A percentile compares a stretch with the other conserved stretches of the same genome.
phyloP scores from a whole-genome alignment of 2,329 filamentous ascomycete species.

The Arthrobotrys conoides region DNA sequence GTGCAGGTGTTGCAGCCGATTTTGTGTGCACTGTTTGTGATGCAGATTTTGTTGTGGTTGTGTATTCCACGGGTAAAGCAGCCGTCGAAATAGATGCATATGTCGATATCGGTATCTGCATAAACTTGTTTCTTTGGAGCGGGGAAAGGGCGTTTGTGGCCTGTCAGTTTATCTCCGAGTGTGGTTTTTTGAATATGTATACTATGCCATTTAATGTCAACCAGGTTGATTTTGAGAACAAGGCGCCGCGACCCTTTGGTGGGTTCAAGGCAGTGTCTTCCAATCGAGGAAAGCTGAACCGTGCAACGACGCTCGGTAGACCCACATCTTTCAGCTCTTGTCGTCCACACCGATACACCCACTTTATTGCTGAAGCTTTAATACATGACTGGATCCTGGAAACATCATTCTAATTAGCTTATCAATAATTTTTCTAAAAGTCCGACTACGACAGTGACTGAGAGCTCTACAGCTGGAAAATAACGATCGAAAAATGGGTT shows the following conservation, averaged over 20 bases:
- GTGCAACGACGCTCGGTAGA: neutral
- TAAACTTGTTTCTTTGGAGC: neutral
- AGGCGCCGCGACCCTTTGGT: neutral
- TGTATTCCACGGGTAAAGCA: conserved; percentile 46
- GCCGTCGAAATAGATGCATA: conserved; percentile 5
- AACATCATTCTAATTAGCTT: neutral
- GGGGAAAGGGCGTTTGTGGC: too few species aligned
- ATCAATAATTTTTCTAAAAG: too few species aligned
- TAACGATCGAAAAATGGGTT: conserved; percentile 9
- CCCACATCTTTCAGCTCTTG: conserved; percentile 8
- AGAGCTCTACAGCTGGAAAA: neutral
- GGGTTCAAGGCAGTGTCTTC: neutral
- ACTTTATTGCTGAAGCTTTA: conserved; percentile 1
- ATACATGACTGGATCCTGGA: neutral
- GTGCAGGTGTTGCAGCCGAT: conserved; percentile 74
- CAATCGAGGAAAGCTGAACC: conserved; percentile 17
- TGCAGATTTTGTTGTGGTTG: conserved; percentile 43
- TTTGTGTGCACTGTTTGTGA: conserved; percentile 70
- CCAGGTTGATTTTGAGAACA: neutral
- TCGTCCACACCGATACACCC: too few species aligned
- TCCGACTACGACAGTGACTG: neutral
- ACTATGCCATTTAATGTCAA: neutral
- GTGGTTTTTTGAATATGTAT: conserved; percentile 12
- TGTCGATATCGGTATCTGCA: neutral
- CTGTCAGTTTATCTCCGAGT: conserved; percentile 1